A percentile compares a stretch with the other conserved stretches of the same genome.
These are phyloP conservation scores for Xylariales sp. DNA, from an alignment of 2,329 filamentous ascomycete genomes.

Conservation along the genomic window DNA sequence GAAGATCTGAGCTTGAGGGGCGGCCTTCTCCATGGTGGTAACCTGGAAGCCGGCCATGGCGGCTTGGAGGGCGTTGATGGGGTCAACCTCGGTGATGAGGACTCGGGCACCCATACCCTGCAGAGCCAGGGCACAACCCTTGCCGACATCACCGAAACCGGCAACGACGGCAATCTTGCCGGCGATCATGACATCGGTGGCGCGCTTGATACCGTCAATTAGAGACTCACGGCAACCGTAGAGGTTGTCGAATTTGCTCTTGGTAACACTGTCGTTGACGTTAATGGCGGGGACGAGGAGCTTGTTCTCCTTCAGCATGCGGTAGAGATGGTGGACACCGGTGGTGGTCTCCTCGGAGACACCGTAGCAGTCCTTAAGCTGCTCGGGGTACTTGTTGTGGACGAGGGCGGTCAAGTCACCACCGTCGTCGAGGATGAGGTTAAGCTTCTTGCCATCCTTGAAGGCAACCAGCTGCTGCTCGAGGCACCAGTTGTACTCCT, in stretches of 20 bases:
- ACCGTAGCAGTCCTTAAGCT: conserved; percentile 98
- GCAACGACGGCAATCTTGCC: conserved; percentile 98
- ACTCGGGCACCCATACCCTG: conserved; percentile 98
- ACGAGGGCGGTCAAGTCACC: conserved; percentile 96
- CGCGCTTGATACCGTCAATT: conserved; percentile 99
- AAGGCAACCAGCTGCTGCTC: conserved; percentile 98
- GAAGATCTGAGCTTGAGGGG: conserved; percentile 91
- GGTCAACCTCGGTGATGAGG: conserved; percentile 95
- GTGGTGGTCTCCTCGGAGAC: conserved; percentile 99
- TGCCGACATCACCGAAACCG: conserved; percentile 98
- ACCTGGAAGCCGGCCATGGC: conserved; percentile 98
- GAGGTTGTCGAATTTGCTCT: conserved; percentile 99
- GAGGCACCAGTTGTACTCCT: conserved; percentile 99
- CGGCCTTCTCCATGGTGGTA: conserved; percentile 97
- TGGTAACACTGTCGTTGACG: conserved; percentile 99
- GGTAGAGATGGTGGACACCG: conserved; percentile 99
- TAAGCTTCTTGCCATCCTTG: conserved; percentile 96
- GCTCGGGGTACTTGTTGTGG: conserved; percentile 98
- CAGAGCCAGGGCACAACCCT: conserved; percentile 96
- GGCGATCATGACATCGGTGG: conserved; percentile 99
- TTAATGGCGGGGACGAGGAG: conserved; percentile 97
- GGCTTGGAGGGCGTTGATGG: conserved; percentile 99
- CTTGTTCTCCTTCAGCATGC: conserved; percentile 90
- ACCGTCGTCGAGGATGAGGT: conserved; percentile 99
- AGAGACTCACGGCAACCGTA: conserved; percentile 99